These are phyloP conservation scores for Diaporthe sp. DNA, from an alignment of 2,329 filamentous ascomycete species.

Conservation along the genomic window DNA sequence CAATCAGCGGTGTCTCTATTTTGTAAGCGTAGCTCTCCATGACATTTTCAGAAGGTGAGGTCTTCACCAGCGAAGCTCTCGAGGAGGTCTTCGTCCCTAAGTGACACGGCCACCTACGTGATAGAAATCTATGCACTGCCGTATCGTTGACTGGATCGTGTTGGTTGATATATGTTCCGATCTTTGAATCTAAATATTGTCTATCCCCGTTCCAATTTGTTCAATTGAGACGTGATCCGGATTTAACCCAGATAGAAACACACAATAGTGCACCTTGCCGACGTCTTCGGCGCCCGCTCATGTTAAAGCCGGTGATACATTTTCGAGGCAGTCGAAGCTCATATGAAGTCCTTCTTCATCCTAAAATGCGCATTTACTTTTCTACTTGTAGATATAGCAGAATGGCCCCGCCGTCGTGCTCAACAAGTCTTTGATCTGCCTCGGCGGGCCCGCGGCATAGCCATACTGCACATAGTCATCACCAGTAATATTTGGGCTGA, in stretches of 20 bases:
- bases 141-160: background rate
- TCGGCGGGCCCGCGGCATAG: conserved; percentile 15
- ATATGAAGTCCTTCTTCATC: background rate
- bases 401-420: conserved; percentile 39
- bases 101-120: no score
- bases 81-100: background rate
- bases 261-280: background rate
- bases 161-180: background rate
- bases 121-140: background rate
- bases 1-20: background rate
- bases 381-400: conserved; percentile 40
- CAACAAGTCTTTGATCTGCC: conserved; percentile 34
- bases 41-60: background rate
- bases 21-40: background rate
- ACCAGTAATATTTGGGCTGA: conserved; percentile 44
- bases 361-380: background rate
- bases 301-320: background rate
- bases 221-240: background rate
- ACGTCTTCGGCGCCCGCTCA: background rate
- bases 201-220: background rate
- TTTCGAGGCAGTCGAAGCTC: background rate
- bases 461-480: conserved; percentile 32
- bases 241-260: background rate
- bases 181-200: background rate
- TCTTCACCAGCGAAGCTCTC: background rate